phyloP scores from a whole-genome alignment of 2,329 filamentous ascomycete species.

The Cylindrodendrum hubeiense region DNA sequence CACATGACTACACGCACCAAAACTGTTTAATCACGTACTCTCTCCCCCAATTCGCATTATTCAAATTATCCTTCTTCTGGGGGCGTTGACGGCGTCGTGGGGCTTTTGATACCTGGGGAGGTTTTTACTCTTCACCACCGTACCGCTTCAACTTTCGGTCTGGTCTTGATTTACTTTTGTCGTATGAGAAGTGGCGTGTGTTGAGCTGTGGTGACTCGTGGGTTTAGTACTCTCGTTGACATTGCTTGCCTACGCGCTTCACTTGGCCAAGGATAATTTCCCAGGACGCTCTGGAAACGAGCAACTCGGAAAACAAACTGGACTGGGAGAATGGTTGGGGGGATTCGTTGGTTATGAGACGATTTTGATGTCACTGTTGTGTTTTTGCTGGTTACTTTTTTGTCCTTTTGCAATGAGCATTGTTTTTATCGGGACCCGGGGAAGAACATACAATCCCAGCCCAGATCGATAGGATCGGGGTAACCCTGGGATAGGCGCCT shows the following conservation, averaged over 20 bases:
- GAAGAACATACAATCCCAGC: slow-evolving; percentile 9
- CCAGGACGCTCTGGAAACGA: slow-evolving; percentile 5
- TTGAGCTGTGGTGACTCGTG: slow-evolving; percentile 7
- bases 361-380: slow-evolving; percentile 16
- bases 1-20: slow-evolving; percentile 10
- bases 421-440: background rate
- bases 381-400: slow-evolving; percentile 3
- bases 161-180: slow-evolving; percentile 19
- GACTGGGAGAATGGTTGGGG: slow-evolving; percentile 5
- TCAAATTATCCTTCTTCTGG: slow-evolving; percentile 28
- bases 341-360: slow-evolving; percentile 13
- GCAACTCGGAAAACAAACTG: background rate
- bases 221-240: background rate
- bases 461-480: background rate
- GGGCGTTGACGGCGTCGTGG: slow-evolving; percentile 46
- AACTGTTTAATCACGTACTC: slow-evolving; percentile 9
- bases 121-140: slow-evolving; percentile 10
- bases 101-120: slow-evolving; percentile 47
- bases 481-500: slow-evolving; percentile 9
- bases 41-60: slow-evolving; percentile 21
- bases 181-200: slow-evolving; percentile 17
- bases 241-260: background rate
- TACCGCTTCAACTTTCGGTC: slow-evolving; percentile 6
- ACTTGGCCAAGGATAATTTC: background rate
- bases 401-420: background rate